These are phyloP conservation scores for Platanus orientalis DNA, from an alignment of 164 flowering plant genomes.

Conservation along the genomic window DNA sequence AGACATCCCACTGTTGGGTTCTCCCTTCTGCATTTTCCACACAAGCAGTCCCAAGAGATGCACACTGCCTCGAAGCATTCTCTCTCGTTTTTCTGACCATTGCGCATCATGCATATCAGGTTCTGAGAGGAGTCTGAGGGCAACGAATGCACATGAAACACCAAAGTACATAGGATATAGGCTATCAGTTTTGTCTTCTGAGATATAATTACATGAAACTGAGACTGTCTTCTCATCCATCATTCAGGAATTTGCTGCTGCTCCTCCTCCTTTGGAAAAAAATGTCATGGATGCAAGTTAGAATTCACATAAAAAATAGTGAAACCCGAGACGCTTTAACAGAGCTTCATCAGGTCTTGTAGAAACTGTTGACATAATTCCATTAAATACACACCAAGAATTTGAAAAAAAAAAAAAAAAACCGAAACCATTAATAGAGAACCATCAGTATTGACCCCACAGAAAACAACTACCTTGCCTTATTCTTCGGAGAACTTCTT, in stretches of 20 bases:
- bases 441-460: no score
- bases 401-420: no score
- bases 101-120: slow-evolving; percentile 30
- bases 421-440: no score
- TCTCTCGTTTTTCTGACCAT: slow-evolving; percentile 39
- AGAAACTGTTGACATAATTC: no score
- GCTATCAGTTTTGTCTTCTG: slow-evolving; percentile 40
- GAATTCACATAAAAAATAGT: neutral
- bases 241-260: slow-evolving; percentile 15
- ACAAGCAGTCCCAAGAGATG: slow-evolving; percentile 70
- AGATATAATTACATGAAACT: slow-evolving; percentile 18
- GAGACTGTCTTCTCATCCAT: slow-evolving; percentile 48
- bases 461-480: no score
- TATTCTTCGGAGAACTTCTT: neutral
- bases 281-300: neutral
- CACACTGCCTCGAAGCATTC: slow-evolving; percentile 71
- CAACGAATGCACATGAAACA: slow-evolving; percentile 76
- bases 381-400: no score
- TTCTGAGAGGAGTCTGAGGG: slow-evolving; percentile 43
- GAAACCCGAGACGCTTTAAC: no score
- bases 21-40: slow-evolving; percentile 59
- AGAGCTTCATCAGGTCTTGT: no score
- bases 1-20: slow-evolving; percentile 16
- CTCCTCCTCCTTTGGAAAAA: slow-evolving; percentile 12
- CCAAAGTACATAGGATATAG: slow-evolving; percentile 73